Base-by-base conservation (phyloP, 305 asterid species). In the Fraxinus albicans region DNA sequence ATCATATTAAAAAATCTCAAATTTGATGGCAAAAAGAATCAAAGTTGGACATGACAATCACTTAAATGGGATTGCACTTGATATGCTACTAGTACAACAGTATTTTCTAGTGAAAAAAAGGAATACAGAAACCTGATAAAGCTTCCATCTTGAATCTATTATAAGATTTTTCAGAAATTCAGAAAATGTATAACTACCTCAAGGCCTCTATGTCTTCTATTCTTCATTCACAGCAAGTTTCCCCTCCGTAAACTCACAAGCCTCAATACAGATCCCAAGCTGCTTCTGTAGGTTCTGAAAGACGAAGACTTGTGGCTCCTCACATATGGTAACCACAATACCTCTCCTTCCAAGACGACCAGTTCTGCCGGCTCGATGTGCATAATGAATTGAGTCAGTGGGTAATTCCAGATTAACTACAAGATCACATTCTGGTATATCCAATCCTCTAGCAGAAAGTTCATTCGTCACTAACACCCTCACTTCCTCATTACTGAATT, bases 311-410 rank as follows among this genome's bases (percentile, higher is more conserved):
- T 95, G 96, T 7, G 92, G 70, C 80, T 92, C 97, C 88, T 96
- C 98, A n/a, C 98, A 96, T 83, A 96, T 89, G 80, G 92, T 88
- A 35, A 96, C 96, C 86, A 96, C 99, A 8, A 85, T 90, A 47
- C 98, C 99, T 83, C 77, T 91, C 72, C 99, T 87, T 33, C 98
- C 98, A 13, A 95, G 96, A 4, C 99, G 92, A 36, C 98, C 99
- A 1, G 99, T 93, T 70, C 98, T 86, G 9, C 99, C 99, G 29
- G 99, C 99, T 80, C 99, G 90, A 89, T 96, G 98, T 2, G 99
- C 97, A 77, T 95, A 96, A 79, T 96, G 99, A 80, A 81, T 89
- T 0, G 98, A 86, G 87, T 96, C 98, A 15, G 99, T 95, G 13
- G 99, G 98, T 86, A 95, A 81, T 81, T 80, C 98, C 85, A 96